Conservation (phyloP, 495 filamentous ascomycete species). For the Staphylotrichum longicolle region DNA sequence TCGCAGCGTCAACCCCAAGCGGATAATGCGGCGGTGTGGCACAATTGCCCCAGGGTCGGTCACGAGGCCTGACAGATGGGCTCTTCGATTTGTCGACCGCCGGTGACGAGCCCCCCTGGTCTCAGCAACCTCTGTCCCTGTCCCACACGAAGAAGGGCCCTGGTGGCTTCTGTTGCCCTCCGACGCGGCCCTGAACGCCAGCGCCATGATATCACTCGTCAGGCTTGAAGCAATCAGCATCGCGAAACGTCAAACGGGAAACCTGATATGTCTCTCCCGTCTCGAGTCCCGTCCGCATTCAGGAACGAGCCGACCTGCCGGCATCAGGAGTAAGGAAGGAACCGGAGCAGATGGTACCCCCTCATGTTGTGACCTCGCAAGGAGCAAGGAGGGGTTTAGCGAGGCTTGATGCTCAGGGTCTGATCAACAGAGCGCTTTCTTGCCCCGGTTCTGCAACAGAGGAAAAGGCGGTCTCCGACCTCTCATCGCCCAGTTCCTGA, state of each 20-base stretch:
- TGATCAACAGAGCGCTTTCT: background rate
- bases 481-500: conserved; percentile 19
- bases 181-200: background rate
- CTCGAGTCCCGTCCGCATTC: background rate
- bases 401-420: background rate
- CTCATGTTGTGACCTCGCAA: background rate
- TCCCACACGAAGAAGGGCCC: conserved; percentile 13
- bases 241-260: background rate
- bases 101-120: conserved; percentile 7
- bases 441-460: conserved; percentile 1
- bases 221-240: conserved; percentile 8
- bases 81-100: conserved; percentile 25
- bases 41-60: conserved; percentile 23
- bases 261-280: background rate
- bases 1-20: conserved; percentile 7
- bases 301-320: conserved; percentile 14
- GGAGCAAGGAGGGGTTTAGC: background rate
- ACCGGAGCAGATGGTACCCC: background rate
- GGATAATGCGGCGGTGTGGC: conserved; percentile 35
- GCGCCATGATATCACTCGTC: conserved; percentile 22
- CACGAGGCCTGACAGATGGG: conserved; percentile 32
- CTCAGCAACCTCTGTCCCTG: conserved; percentile 4
- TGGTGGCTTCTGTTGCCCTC: background rate
- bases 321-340: background rate
- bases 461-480: too few species aligned